Evolutionary conservation across 257 asterid genomes (phyloP).

Genomic region (Nicotiana knightiana): DNA sequence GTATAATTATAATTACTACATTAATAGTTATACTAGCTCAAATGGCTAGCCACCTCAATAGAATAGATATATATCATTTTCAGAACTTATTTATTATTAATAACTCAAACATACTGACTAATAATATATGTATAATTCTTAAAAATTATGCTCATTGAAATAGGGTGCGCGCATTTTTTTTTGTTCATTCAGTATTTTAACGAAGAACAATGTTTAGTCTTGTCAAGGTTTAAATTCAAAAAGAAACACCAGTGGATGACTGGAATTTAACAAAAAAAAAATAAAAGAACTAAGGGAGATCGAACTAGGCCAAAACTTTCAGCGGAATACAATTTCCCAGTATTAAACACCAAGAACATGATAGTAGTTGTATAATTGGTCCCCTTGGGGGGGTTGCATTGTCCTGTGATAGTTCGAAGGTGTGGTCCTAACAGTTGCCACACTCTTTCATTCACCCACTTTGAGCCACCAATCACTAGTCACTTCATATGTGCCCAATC

Average conservation of each 20-base stretch:
- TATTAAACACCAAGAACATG: not conserved
- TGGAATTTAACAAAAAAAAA: not conserved
- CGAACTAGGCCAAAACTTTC: not conserved
- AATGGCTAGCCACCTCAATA: too few relatives aligned
- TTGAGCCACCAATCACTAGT: slow-evolving; percentile 20
- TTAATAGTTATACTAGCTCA: too few relatives aligned
- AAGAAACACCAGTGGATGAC: not conserved
- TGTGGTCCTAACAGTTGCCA: slow-evolving; percentile 31
- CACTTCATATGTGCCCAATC: slow-evolving; percentile 30
- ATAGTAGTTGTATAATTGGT: not conserved
- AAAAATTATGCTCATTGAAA: too few relatives aligned
- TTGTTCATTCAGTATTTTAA: not conserved
- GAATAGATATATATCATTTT: too few relatives aligned
- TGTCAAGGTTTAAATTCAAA: not conserved
- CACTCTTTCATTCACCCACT: slow-evolving; percentile 18
- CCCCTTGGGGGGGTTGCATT: not conserved
- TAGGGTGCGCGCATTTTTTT: not conserved
- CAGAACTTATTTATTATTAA: too few relatives aligned
- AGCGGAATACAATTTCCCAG: not conserved
- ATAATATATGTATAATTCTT: too few relatives aligned
- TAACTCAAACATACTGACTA: too few relatives aligned
- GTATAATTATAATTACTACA: too few relatives aligned
- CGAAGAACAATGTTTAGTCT: not conserved
- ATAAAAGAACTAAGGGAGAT: not conserved
- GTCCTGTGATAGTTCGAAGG: slow-evolving; percentile 7